Conservation (phyloP, 352 stramenopile genomes). For the Blastocystis hominis region DNA sequence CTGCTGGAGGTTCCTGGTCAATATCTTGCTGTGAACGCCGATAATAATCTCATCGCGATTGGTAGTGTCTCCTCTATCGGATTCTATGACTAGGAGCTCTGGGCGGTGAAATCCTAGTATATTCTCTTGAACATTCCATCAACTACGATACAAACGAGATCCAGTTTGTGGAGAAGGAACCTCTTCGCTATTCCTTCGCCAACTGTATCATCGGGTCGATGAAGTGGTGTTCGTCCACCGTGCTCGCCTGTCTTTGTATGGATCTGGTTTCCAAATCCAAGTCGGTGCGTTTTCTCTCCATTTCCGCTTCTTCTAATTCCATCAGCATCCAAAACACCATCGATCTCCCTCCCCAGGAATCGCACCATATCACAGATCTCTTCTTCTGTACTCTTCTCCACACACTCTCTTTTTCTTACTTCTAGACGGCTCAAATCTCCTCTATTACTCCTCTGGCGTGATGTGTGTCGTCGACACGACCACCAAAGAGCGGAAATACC, state of each 20-base stretch:
- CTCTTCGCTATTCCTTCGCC: not conserved
- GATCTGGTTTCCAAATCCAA: not conserved
- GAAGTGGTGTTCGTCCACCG: not conserved
- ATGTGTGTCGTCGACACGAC: not conserved
- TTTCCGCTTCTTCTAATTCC: not conserved
- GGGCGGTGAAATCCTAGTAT: not conserved
- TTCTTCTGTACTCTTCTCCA: not conserved
- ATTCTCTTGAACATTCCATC: not conserved
- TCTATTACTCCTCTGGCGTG: not conserved
- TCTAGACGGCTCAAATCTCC: not conserved
- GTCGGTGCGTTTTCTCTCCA: not conserved
- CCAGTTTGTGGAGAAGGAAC: not conserved
- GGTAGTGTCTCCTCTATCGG: not conserved
- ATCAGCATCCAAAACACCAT: not conserved
- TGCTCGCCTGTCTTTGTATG: not conserved
- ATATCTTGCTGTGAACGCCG: not conserved
- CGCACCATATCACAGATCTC: not conserved
- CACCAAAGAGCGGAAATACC: not conserved
- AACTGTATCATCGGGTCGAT: not conserved
- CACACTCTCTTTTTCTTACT: not conserved
- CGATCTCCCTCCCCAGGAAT: not conserved
- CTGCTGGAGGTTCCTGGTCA: constrained; percentile 8
- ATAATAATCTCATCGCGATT: not conserved
- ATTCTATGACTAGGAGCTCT: not conserved
- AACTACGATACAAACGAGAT: not conserved